Conservation (phyloP, 495 filamentous ascomycete genomes). For the Penicillium canariense region DNA sequence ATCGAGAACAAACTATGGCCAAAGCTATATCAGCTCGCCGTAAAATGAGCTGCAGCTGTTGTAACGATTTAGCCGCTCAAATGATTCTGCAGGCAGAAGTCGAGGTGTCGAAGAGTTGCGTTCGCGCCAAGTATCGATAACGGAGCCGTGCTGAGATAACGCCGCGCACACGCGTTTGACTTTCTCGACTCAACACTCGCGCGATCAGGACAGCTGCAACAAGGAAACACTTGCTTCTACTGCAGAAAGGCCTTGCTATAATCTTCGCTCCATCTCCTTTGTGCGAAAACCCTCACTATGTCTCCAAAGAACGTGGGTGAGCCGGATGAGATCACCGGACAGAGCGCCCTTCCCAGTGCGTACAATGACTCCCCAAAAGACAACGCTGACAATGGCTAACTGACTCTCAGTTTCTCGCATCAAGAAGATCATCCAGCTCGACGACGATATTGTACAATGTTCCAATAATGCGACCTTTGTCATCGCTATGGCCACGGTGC, state of each 20-base stretch:
- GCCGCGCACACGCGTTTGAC: slow-evolving; percentile 28
- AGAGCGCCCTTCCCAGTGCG: slow-evolving; percentile 81
- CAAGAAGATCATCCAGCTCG: slow-evolving; percentile 87
- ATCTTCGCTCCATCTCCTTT: neutral
- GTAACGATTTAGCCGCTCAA: neutral
- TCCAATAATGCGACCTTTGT: slow-evolving; percentile 95
- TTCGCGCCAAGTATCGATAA: slow-evolving; percentile 34
- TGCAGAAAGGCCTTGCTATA: neutral
- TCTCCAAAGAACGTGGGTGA: slow-evolving; percentile 87
- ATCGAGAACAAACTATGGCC: neutral
- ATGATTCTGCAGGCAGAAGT: neutral
- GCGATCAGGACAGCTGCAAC: neutral
- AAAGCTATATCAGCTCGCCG: neutral
- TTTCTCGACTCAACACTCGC: slow-evolving; percentile 16
- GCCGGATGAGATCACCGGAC: slow-evolving; percentile 75
- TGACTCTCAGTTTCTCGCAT: slow-evolving; percentile 71
- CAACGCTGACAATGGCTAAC: slow-evolving; percentile 9
- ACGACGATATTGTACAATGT: slow-evolving; percentile 79
- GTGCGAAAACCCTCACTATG: slow-evolving; percentile 50
- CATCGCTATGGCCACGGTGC: slow-evolving; percentile 83
- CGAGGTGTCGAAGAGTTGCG: slow-evolving; percentile 11
- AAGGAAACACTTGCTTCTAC: neutral
- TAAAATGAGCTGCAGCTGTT: neutral
- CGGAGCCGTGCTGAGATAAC: slow-evolving; percentile 32
- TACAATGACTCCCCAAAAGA: slow-evolving; percentile 8